These are phyloP conservation scores for Mycena pura DNA, from an alignment of 768 basidiomycete species.

Conservation along the genomic window DNA sequence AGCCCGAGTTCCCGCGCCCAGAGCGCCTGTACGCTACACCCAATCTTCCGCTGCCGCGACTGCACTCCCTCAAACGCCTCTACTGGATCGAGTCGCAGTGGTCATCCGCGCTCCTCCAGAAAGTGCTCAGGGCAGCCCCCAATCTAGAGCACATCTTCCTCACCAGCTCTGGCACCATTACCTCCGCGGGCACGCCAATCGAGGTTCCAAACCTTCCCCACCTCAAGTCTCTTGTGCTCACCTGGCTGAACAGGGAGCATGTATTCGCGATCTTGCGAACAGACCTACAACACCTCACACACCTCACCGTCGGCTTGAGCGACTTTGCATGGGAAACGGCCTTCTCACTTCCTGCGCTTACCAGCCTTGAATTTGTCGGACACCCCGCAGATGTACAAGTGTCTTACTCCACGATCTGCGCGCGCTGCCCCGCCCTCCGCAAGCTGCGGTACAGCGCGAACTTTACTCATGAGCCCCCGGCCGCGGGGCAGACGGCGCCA, in stretches of 20 bases:
- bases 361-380: too few relatives aligned
- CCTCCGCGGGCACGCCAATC: not conserved
- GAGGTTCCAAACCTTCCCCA: not conserved
- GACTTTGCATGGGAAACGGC: too few relatives aligned
- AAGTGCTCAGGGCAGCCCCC: conserved; percentile 10
- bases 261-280: not conserved
- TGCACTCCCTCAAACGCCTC: conserved; percentile 1
- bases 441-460: not conserved
- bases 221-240: not conserved
- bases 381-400: too few relatives aligned
- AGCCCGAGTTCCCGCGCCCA: conserved; percentile 10
- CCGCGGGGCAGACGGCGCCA: not conserved
- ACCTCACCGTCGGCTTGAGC: too few relatives aligned
- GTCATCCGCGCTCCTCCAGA: not conserved
- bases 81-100: conserved; percentile 14
- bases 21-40: not conserved
- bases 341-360: too few relatives aligned
- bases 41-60: not conserved
- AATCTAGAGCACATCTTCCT: conserved; percentile 13
- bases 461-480: not conserved
- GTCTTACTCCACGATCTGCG: not conserved
- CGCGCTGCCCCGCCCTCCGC: not conserved
- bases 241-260: not conserved
- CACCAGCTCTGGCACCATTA: not conserved
- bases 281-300: too few relatives aligned